Percentiles rank a stretch among this genome's conserved stretches.
phyloP scores from a whole-genome alignment of 371 early-diverging fungal genomes.

The Rhizopus sp. region DNA sequence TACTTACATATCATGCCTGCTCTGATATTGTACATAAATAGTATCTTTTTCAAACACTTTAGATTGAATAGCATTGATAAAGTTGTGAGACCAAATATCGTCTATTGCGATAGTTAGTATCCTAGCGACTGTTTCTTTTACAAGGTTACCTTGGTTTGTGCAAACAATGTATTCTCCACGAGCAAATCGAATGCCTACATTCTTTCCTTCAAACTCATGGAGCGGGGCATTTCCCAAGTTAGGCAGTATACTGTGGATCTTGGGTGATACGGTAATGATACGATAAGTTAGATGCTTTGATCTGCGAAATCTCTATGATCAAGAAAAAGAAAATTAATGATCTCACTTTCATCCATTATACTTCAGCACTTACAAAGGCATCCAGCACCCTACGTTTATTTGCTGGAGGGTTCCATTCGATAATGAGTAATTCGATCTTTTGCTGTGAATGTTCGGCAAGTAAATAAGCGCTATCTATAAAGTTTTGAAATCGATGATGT shows the following conservation, averaged over 20 bases:
- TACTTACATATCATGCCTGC: conserved; percentile 43
- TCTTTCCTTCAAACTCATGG: conserved; percentile 53
- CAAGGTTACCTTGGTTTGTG: conserved; percentile 46
- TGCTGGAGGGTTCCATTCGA: conserved; percentile 50
- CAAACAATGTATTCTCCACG: conserved; percentile 47
- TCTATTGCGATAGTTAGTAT: conserved; percentile 17
- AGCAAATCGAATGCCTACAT: conserved; percentile 49
- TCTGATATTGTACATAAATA: conserved; percentile 45
- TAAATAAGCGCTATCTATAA: conserved; percentile 42
- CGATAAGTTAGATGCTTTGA: conserved; percentile 41
- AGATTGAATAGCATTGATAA: conserved; percentile 50
- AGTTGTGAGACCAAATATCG: conserved; percentile 53
- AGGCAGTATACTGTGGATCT: conserved; percentile 37
- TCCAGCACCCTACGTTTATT: conserved; percentile 39
- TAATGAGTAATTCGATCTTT: conserved; percentile 42
- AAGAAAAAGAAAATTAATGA: neutral
- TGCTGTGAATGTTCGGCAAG: conserved; percentile 44
- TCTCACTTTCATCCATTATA: too few species aligned
- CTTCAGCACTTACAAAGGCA: conserved; percentile 34
- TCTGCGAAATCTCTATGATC: conserved; percentile 40
- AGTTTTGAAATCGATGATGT: conserved; percentile 48
- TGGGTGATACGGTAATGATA: conserved; percentile 42
- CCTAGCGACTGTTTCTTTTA: neutral
- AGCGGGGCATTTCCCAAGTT: conserved; percentile 43
- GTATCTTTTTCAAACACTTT: conserved; percentile 35